Evolutionary conservation across 2,329 filamentous ascomycete genomes (phyloP), one percentile per base, ranked within the genome.

Genomic region (Xylariomycetidae sp.): DNA sequence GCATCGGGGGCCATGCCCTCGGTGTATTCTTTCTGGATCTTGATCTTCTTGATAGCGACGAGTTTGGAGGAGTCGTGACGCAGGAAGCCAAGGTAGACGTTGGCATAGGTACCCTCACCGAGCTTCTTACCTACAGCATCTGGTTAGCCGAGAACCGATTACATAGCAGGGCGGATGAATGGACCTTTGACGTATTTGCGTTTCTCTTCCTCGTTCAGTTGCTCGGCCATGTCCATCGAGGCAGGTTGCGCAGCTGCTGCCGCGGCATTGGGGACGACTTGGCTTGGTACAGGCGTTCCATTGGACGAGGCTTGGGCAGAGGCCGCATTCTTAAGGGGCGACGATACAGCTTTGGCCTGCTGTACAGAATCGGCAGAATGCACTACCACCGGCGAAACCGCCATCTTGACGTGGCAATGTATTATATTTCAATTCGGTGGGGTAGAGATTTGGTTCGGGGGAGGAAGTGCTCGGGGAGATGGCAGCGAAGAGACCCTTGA

Each of bases 31-130:
- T 83, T 81, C 49, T 87, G 83, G 38, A 88, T 70, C 58, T 92
- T 92, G 67, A 92, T 92, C 65, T 90, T 92, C 61, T 93, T 93
- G 68, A 93, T 90, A 50, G 92, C 92, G 43, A 98, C 85, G 34
- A 84, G 75, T 25, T 77, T 74, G 20, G 72, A 71, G 5, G 87
- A 82, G 49, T 92, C 79, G 47, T 65, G 67, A 38, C 80, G 76
- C 28, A 92, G 73, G 60, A 90, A 84, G 32, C 89, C 92, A 33
- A 89, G 78, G 67, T 88, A 95, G 53, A 98, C 92, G 52, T 93
- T 82, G 57, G 92, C 92, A 59, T 98, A 98, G 44, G 92, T 96
- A 67, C 92, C 92, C 62, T 94, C 87, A 59, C 92, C 92, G 39
- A 98, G 77, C 56, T 92, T 92, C 58, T 85, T 88, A 53, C 86